A percentile compares a stretch with the other conserved stretches of the same genome.
phyloP scores from a whole-genome alignment of 2,329 filamentous ascomycete species.

The Colletotrichum coccodes region DNA sequence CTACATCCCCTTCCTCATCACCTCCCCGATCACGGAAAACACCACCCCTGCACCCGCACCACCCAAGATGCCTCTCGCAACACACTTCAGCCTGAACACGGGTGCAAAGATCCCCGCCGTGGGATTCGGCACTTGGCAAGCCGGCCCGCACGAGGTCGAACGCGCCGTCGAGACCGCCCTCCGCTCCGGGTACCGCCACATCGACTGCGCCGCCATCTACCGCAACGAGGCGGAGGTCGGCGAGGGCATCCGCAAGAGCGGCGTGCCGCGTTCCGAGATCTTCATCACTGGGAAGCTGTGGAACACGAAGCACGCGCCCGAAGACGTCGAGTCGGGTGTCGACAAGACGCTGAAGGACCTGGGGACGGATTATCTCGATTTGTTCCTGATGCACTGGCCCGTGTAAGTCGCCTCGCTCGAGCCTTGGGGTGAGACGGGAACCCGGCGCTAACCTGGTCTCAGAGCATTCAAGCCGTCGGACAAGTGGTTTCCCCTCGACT shows the following conservation, averaged over 20 bases:
- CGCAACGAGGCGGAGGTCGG: conserved; percentile 56
- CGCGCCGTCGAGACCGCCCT: conserved; percentile 59
- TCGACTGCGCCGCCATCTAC: conserved; percentile 60
- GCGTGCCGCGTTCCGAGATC: conserved; percentile 51
- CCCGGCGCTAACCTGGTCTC: conserved; percentile 27
- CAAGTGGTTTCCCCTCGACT: conserved; percentile 52
- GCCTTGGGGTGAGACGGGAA: too few species aligned
- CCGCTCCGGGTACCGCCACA: conserved; percentile 54
- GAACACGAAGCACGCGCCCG: conserved; percentile 63
- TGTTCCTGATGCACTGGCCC: conserved; percentile 63
- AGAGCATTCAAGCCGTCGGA: conserved; percentile 64
- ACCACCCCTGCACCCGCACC: background rate
- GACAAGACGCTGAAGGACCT: conserved; percentile 60
- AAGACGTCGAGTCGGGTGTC: conserved; percentile 59
- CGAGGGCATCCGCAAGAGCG: conserved; percentile 50
- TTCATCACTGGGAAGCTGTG: conserved; percentile 70
- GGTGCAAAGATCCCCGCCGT: conserved; percentile 35
- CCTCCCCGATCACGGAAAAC: background rate
- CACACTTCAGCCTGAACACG: conserved; percentile 35
- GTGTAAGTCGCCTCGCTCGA: conserved; percentile 37
- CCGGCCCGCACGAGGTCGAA: conserved; percentile 53
- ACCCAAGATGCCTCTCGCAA: conserved; percentile 29
- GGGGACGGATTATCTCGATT: conserved; percentile 61
- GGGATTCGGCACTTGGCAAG: conserved; percentile 38
- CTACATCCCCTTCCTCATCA: background rate